Conservation (phyloP, 345 rosid species). For the Acer saccharum region DNA sequence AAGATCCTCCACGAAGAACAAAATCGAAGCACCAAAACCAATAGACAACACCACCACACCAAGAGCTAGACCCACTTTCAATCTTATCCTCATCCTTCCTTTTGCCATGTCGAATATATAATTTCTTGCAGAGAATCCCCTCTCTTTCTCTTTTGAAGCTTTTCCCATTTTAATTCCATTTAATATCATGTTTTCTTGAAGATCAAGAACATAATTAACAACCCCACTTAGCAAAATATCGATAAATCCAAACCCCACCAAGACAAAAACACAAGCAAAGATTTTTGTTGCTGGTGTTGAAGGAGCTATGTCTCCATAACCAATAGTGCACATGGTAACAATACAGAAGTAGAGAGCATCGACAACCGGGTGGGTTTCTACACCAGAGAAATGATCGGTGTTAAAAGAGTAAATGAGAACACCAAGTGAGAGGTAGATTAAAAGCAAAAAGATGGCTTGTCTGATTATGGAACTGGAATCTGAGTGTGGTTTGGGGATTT, state of each 20-base stretch:
- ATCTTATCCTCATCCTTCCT: slow-evolving; percentile 82
- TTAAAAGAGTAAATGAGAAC: slow-evolving; percentile 61
- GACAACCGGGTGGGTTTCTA: slow-evolving; percentile 80
- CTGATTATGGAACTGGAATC: slow-evolving; percentile 49
- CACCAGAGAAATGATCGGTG: slow-evolving; percentile 59
- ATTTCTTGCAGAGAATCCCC: slow-evolving; percentile 44
- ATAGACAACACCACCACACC: slow-evolving; percentile 67
- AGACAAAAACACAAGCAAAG: slow-evolving; percentile 68
- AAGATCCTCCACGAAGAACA: slow-evolving; percentile 58
- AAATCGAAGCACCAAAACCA: slow-evolving; percentile 54
- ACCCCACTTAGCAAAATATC: slow-evolving; percentile 67
- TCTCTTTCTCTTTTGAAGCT: neutral
- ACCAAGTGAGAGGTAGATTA: slow-evolving; percentile 59
- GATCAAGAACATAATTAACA: slow-evolving; percentile 63
- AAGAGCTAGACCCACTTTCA: slow-evolving; percentile 71
- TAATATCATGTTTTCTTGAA: slow-evolving; percentile 64
- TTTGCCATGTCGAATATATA: slow-evolving; percentile 67
- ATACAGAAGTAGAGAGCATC: slow-evolving; percentile 83
- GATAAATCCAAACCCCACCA: slow-evolving; percentile 72
- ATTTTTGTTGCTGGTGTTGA: slow-evolving; percentile 57
- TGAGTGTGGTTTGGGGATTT: slow-evolving; percentile 39
- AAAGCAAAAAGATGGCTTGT: slow-evolving; percentile 58
- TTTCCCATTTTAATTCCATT: slow-evolving; percentile 42
- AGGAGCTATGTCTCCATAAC: slow-evolving; percentile 83
- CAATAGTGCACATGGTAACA: slow-evolving; percentile 84